Percentiles rank a stretch among this genome's conserved stretches.
Conservation (phyloP, 345 rosid genomes). For the Erysimum cheiranthoides region DNA sequence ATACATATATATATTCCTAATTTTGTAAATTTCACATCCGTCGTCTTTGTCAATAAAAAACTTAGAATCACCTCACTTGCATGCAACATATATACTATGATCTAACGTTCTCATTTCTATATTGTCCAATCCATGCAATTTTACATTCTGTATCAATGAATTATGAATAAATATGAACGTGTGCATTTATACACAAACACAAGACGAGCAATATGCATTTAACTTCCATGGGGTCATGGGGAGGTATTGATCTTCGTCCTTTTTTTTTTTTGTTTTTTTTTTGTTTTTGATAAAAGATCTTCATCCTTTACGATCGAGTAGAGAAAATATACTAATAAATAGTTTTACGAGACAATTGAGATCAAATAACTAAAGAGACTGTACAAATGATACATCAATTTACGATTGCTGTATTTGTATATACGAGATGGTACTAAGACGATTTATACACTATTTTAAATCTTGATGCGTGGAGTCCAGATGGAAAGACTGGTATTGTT, state of each 20-base stretch:
- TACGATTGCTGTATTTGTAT: too few relatives aligned
- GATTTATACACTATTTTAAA: too few relatives aligned
- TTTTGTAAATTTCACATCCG: conserved; percentile 3
- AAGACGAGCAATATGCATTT: neutral
- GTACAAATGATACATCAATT: too few relatives aligned
- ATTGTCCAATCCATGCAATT: neutral
- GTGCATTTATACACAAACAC: neutral
- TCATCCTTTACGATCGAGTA: neutral
- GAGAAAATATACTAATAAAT: neutral
- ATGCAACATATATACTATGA: neutral
- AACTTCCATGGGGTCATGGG: neutral
- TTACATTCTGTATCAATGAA: neutral
- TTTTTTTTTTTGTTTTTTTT: too few relatives aligned
- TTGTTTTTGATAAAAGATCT: too few relatives aligned
- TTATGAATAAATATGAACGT: neutral
- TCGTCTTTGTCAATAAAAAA: neutral
- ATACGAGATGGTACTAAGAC: too few relatives aligned
- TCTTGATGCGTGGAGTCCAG: too few relatives aligned
- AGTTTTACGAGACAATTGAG: neutral
- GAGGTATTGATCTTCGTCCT: neutral
- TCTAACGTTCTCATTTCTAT: neutral
- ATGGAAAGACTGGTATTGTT: neutral
- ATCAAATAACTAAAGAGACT: neutral
- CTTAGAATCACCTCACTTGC: neutral
- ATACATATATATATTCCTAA: neutral